Evolutionary conservation across 2,329 filamentous ascomycete genomes (phyloP).

Genomic region (Cladophialophora psammophila): DNA sequence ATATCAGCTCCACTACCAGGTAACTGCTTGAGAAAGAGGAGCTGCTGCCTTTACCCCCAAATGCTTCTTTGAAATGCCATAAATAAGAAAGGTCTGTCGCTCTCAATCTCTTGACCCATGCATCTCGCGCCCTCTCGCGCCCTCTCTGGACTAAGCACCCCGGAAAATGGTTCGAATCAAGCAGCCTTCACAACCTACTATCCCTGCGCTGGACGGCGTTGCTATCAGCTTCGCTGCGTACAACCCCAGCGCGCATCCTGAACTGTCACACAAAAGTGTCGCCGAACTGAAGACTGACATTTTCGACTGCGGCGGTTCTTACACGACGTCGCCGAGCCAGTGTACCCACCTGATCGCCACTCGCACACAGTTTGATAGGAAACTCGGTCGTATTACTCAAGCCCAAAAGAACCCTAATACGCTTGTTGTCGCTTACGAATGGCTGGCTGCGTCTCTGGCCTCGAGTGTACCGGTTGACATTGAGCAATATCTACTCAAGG

Average conservation of each 20-base stretch:
- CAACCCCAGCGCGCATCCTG: conserved; percentile 12
- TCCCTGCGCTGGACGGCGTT: conserved; percentile 19
- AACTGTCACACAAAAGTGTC: conserved; percentile 24
- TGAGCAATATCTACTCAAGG: conserved; percentile 22
- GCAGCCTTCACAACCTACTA: conserved; percentile 11
- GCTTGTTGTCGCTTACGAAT: conserved; percentile 28
- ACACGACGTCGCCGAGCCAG: conserved; percentile 43
- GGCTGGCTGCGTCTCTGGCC: conserved; percentile 29
- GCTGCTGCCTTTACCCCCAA: conserved; percentile 4
- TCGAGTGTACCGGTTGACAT: conserved; percentile 19
- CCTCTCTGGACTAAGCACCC: background rate
- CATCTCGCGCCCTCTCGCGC: background rate
- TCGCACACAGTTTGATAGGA: conserved; percentile 48
- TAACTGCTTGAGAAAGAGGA: background rate
- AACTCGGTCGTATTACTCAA: conserved; percentile 27
- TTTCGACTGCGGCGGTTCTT: conserved; percentile 47
- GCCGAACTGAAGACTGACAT: conserved; percentile 44
- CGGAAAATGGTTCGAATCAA: conserved; percentile 27
- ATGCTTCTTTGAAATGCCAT: conserved; percentile 7
- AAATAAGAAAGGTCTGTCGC: conserved; percentile 2
- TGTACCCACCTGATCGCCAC: conserved; percentile 52
- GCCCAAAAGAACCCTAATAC: conserved; percentile 9
- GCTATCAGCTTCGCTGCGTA: conserved; percentile 30
- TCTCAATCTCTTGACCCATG: background rate
- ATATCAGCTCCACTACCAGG: background rate